Conservation (phyloP, 306 rosid species). For the Cercis canadensis region DNA sequence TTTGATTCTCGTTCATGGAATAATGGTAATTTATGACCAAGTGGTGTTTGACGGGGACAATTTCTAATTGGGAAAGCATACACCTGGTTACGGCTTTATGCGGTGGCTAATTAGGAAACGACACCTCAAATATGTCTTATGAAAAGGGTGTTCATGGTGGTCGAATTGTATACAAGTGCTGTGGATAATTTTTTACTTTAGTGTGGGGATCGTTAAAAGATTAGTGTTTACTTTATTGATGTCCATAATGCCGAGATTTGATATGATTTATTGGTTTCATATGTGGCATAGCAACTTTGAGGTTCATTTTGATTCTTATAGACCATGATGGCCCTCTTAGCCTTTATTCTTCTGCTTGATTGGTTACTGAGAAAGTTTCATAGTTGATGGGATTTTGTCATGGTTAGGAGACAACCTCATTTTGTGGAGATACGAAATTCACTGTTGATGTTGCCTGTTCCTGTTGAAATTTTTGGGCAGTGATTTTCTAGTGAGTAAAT, state of each 20-base stretch:
- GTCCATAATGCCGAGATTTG: conserved; percentile 23
- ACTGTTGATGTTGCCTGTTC: conserved; percentile 4
- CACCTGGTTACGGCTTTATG: conserved; percentile 38
- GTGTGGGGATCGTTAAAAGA: conserved; percentile 27
- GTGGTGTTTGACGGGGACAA: conserved; percentile 43
- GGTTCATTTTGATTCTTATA: conserved; percentile 22
- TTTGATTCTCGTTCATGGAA: conserved; percentile 34
- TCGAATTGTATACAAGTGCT: neutral
- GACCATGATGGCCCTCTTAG: conserved; percentile 29
- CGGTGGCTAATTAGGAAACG: conserved; percentile 32
- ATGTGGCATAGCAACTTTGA: conserved; percentile 25
- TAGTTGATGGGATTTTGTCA: neutral
- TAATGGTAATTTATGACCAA: conserved; percentile 26
- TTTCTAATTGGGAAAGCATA: conserved; percentile 12
- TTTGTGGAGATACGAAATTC: conserved; percentile 28
- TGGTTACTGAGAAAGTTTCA: conserved; percentile 14
- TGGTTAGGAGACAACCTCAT: conserved; percentile 14
- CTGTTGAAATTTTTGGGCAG: neutral
- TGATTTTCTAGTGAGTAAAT: neutral
- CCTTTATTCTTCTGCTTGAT: neutral
- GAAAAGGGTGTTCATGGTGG: conserved; percentile 1
- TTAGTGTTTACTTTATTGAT: conserved; percentile 29
- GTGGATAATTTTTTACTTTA: neutral
- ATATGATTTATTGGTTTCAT: conserved; percentile 29
- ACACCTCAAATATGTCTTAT: conserved; percentile 29